Base-by-base conservation (phyloP, 495 filamentous ascomycete species). In the Lepraria neglecta region DNA sequence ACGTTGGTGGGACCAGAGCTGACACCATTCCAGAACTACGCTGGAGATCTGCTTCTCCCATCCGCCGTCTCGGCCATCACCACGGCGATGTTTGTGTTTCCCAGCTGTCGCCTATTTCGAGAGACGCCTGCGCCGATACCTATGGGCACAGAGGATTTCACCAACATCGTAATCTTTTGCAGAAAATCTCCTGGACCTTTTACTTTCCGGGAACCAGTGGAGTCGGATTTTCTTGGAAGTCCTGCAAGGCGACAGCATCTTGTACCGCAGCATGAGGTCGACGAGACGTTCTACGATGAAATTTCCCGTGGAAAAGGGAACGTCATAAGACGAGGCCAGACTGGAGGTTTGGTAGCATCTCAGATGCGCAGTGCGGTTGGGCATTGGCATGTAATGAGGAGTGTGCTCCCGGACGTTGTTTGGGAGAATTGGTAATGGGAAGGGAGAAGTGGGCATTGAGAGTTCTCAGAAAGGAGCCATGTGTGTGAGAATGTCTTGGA, bases 341-440 rank as follows among this genome's bases (percentile, higher is more conserved):
- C 83, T 28, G 74, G 77, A 14, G 76, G 82, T 64, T 69, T 96
- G 59, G 78, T 79, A 54, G 77, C 80, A 70, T 88, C 82, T 78
- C 90, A 95, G 71, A 80, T 84, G 69, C 74, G 77, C 56, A 87
- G 84, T 62, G 92, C 92, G 4, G 63, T 88, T 38, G 86, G 86
- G 45, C 94, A 98, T 75, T 98, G 94, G 94, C 72, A 75, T 24
- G 85, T 98, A 43, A 98, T 97, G 88, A 81, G 94, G 70, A 84
- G 75, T 6, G 92, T 96, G 6, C 57, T 97, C 57, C 91, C 92
- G 14, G 78, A 75, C 59, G 70, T 71, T 24, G 85, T 97, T 6
- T 98, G 94, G 94, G 87, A 95, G 78, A 82, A 82, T 58, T 97
- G 91, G 90, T 97, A 74, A 83, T 14, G 35, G 9, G 1, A 7